These are phyloP conservation scores for Monilinia vaccinii-corymbosi DNA, from an alignment of 2,329 filamentous ascomycete species.

Conservation along the genomic window DNA sequence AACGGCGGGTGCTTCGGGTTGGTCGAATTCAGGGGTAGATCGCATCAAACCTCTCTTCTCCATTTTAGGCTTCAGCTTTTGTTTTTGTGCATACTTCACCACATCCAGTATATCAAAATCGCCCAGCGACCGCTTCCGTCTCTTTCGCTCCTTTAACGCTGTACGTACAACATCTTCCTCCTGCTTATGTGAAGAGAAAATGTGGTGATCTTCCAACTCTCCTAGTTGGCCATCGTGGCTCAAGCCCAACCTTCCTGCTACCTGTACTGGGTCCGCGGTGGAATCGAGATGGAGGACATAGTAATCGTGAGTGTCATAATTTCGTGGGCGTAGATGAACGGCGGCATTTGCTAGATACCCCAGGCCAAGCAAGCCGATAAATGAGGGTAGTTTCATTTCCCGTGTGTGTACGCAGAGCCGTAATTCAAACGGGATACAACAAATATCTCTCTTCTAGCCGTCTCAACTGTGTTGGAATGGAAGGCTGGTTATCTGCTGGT, in stretches of 20 bases:
- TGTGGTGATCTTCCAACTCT: conserved; percentile 69
- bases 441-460: conserved; percentile 4
- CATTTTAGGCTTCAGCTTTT: conserved; percentile 51
- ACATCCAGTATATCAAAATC: conserved; percentile 56
- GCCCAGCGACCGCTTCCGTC: conserved; percentile 50
- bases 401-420: not conserved
- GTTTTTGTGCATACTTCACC: conserved; percentile 74
- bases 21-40: conserved; percentile 15
- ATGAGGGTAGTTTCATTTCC: conserved; percentile 33
- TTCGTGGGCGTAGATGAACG: conserved; percentile 44
- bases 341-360: conserved; percentile 40
- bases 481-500: too few species aligned
- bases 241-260: conserved; percentile 67
- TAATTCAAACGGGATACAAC: not conserved
- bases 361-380: conserved; percentile 46
- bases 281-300: conserved; percentile 80
- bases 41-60: conserved; percentile 40
- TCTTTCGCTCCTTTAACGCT: conserved; percentile 41
- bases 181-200: conserved; percentile 66
- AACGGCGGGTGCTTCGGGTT: conserved; percentile 14
- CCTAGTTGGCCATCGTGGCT: conserved; percentile 74
- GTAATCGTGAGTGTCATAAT: conserved; percentile 79
- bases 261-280: conserved; percentile 52
- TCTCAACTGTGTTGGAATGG: too few species aligned
- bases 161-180: conserved; percentile 49